Base-by-base conservation (phyloP, 2,329 filamentous ascomycete genomes). In the Leptographium procerum region DNA sequence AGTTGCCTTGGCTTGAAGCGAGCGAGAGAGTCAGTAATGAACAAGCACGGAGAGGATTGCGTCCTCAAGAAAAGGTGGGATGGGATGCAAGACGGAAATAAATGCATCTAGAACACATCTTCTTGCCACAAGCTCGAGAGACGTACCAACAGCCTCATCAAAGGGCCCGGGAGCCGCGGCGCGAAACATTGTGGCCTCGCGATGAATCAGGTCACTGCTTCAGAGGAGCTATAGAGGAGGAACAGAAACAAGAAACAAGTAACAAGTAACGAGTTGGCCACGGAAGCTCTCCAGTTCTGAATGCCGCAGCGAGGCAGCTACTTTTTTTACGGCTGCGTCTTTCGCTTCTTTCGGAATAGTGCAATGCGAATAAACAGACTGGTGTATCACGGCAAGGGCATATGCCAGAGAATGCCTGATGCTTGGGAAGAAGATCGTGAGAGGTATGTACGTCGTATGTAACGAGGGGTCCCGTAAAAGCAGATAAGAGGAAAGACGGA, bases 1-100 rank as follows among this genome's bases (percentile, higher is more conserved):
- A 59, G 94, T 99, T 69, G 94, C 91, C 76, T 83, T 84, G 72
- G 76, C 81, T 84, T 62, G 58, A 62, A 62, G 57, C 61, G 47
- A 50, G 50, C 33, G 60, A 33, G 29, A 13, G 16, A 36, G 60
- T 55, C 48, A 59, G 58, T 43, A 57, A 34, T 10, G 31, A 13
- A 52, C 14, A 24, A 33, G 24, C 6, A n/a, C 28, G 43, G 26
- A 43, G 24, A 14, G 26, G 56, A 48, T 47, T 26, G 34, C 28
- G 59, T 28, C 54, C 13, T 7, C 13, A 4, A 9, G 16, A 52
- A 22, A 16, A 43, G 36, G 13, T 13, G 13, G 10, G 36, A 40
- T 33, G 31, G 36, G n/a, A n/a, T n/a, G n/a, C 36, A 22, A 47
- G 43, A 6, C 11, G 11, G 24, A 50, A 28, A 1, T 5, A n/a